Evolutionary conservation across 1,284 basidiomycete genomes (phyloP).

Genomic region (Fistulinella staudtii): DNA sequence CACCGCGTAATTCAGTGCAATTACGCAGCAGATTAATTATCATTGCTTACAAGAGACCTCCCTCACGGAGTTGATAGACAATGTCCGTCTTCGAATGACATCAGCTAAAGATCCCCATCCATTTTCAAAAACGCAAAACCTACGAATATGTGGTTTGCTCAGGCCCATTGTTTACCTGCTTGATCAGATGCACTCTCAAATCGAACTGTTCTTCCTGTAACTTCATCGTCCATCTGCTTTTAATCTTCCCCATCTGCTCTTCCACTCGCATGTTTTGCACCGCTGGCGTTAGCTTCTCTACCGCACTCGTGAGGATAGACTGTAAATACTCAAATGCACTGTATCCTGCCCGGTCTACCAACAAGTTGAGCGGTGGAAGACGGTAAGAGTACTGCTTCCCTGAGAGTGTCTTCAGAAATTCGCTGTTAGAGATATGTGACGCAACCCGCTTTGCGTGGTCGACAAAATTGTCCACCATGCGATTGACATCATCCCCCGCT

Average conservation of each 20-base stretch:
- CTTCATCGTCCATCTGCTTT: background rate
- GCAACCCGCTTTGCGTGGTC: background rate
- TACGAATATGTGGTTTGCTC: background rate
- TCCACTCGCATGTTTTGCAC: background rate
- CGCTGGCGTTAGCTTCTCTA: background rate
- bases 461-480: constrained; percentile 2
- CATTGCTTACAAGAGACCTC: background rate
- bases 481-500: background rate
- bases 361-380: background rate
- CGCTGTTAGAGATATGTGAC: background rate
- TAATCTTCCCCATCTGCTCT: background rate
- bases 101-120: background rate
- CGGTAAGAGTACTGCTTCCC: background rate
- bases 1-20: background rate
- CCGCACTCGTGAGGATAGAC: background rate
- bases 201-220: constrained; percentile 15
- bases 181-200: constrained; percentile 24
- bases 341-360: background rate
- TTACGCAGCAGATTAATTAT: background rate
- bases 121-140: constrained; percentile 4
- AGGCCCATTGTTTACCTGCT: constrained; percentile 21
- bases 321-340: background rate
- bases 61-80: constrained; percentile 9
- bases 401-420: background rate
- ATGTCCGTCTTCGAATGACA: constrained; percentile 12